Evolutionary conservation across 192 early-diverging fungal genomes (phyloP).

Genomic region (Podila epicladia): DNA sequence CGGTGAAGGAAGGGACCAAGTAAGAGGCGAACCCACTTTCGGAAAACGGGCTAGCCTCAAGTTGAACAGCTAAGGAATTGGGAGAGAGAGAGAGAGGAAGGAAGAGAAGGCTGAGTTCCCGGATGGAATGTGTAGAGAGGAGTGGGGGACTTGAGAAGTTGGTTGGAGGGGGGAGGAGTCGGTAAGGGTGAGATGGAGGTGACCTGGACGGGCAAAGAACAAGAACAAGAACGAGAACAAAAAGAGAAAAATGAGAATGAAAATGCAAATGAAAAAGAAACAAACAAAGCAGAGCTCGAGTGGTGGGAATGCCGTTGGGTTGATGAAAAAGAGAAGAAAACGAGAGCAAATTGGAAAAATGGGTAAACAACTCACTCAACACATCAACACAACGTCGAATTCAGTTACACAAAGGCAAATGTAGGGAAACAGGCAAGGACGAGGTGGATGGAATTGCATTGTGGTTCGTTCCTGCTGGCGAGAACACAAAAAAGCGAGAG

Average conservation of each 20-base stretch:
- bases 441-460: not conserved
- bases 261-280: not conserved
- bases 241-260: not conserved
- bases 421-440: not conserved
- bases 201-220: not conserved
- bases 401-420: not conserved
- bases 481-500: too few species aligned
- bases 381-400: too few species aligned
- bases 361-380: too few species aligned
- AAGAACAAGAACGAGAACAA: not conserved
- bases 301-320: not conserved
- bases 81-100: not conserved
- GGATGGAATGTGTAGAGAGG: not conserved
- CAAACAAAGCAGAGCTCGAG: not conserved
- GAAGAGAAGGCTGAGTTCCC: not conserved
- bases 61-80: not conserved
- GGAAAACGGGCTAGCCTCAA: slow-evolving; percentile 9
- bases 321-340: not conserved
- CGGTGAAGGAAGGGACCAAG: not conserved
- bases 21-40: slow-evolving; percentile 15
- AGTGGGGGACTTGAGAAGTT: not conserved
- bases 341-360: not conserved
- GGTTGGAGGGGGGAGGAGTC: not conserved
- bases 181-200: not conserved
- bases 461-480: too few species aligned